Evolutionary conservation across 108 stramenopile species (phyloP), one percentile per base, ranked within the genome.

Genomic region (Discostella pseudostelligera): DNA sequence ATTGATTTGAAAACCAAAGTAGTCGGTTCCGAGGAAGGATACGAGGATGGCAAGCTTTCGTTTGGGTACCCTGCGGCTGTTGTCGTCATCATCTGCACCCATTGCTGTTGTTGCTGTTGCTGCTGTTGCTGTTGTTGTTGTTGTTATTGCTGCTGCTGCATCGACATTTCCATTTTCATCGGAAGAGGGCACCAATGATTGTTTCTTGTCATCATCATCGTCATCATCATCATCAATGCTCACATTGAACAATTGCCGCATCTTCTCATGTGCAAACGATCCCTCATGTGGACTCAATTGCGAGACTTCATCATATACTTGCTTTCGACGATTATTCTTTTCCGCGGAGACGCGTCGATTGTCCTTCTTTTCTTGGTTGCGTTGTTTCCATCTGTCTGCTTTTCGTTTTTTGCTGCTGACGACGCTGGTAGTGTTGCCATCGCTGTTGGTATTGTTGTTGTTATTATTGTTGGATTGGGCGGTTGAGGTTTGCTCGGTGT

Each of bases 1-100:
- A 68, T 96, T 90, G 61, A 95, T 91, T 74, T 99, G 98, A 61
- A 99, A 89, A 26, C 96, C 96, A 39, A 67, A 65, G 67, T 94
- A 96, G n/a, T 87, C 72, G 5, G 81, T 72, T 8, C 89, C 89
- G 21, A 87, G 17, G 67, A 84, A 90, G 4, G 84, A 83, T 40
- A 93, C 57, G 25, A 93, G 65, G 9, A 90, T 54, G 9, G 84
- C 89, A n/a, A 90, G 81, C 66, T 90, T 93, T 39, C 63, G 44
- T 25, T 79, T 79, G 25, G 73, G 78, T 0, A 55, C 11, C 64
- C 56, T 76, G 20, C 40, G 14, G 20, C 40, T 43, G 17, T 14
- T 36, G 9, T 56, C 45, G 8, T 37, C 51, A 8, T 50, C 39
- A 11, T 39, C 46, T 13, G 10, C 28, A 42, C 28, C 20, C 29